These are phyloP conservation scores for Yarrowia sp. DNA, from an alignment of 805 yeast genomes.

Conservation along the genomic window DNA sequence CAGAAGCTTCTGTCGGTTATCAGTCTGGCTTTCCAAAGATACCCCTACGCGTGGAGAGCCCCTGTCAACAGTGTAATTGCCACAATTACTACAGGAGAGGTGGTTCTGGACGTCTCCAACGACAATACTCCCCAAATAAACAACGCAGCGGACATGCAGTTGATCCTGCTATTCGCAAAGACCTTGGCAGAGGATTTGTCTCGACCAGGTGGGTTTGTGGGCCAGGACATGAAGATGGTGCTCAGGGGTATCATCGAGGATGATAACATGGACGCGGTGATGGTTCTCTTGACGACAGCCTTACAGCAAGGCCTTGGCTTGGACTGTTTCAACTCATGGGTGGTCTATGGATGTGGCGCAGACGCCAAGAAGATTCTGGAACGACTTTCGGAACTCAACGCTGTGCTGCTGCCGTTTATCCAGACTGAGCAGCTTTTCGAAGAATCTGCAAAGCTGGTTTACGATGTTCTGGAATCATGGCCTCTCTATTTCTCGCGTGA, in stretches of 20 bases:
- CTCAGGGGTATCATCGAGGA: conserved; percentile 17
- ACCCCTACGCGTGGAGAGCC: conserved; percentile 41
- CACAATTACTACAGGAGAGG: conserved; percentile 22
- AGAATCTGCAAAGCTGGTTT: conserved; percentile 7
- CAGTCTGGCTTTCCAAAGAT: conserved; percentile 46
- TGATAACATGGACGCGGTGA: conserved; percentile 11
- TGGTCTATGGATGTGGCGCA: conserved; percentile 1
- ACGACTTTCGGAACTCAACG: neutral
- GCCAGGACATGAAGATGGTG: conserved; percentile 14
- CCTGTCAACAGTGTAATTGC: conserved; percentile 34
- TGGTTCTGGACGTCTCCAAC: neutral
- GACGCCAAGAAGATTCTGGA: conserved; percentile 1
- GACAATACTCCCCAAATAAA: neutral
- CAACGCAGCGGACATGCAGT: conserved; percentile 15
- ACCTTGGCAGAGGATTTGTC: conserved; percentile 35
- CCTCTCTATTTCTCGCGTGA: neutral
- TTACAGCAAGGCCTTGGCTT: conserved; percentile 3
- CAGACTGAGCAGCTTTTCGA: conserved; percentile 16
- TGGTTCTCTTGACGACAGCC: neutral
- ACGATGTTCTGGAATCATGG: conserved; percentile 18
- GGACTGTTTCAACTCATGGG: conserved; percentile 19
- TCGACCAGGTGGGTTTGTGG: conserved; percentile 9
- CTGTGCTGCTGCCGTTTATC: neutral
- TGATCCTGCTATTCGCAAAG: conserved; percentile 32
- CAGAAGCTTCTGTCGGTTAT: conserved; percentile 58